Percentiles rank a stretch among this genome's conserved stretches.
These are phyloP conservation scores for Vitis amurensis DNA, from an alignment of 164 flowering plant genomes.

Conservation along the genomic window DNA sequence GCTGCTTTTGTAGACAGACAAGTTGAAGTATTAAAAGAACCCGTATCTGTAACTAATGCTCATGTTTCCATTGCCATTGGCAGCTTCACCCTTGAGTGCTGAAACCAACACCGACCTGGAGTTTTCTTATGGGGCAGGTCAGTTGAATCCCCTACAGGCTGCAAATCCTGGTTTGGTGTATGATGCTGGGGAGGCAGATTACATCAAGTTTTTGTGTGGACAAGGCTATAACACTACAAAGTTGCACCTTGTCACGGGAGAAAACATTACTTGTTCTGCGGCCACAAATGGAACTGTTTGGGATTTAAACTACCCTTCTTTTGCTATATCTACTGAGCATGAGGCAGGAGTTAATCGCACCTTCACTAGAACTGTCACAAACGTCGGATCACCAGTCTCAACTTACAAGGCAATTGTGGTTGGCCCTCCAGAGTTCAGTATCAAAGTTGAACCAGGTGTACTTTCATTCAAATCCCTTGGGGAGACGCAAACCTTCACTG, in stretches of 20 bases:
- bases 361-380: conserved; percentile 11
- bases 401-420: conserved; percentile 8
- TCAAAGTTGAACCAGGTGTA: conserved; percentile 10
- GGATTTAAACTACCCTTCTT: conserved; percentile 16
- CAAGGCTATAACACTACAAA: conserved; percentile 5
- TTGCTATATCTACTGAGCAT: not conserved
- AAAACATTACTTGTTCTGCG: conserved; percentile 2
- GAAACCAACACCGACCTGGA: conserved; percentile 4
- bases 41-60: no score
- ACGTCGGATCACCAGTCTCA: conserved; percentile 14
- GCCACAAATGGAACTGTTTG: not conserved
- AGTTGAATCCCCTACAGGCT: conserved; percentile 15
- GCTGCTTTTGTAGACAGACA: no score
- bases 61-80: no score
- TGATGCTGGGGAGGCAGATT: conserved; percentile 9
- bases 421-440: not conserved
- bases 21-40: no score
- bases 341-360: not conserved
- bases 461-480: conserved; percentile 4
- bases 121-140: conserved; percentile 20
- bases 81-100: conserved; percentile 9
- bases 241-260: not conserved
- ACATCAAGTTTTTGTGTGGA: conserved; percentile 13
- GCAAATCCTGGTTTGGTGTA: conserved; percentile 6
- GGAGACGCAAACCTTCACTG: not conserved